Percentiles rank a stretch among this genome's conserved stretches.
Conservation (phyloP, 2,329 filamentous ascomycete species). For the Pezicula carpinea region DNA sequence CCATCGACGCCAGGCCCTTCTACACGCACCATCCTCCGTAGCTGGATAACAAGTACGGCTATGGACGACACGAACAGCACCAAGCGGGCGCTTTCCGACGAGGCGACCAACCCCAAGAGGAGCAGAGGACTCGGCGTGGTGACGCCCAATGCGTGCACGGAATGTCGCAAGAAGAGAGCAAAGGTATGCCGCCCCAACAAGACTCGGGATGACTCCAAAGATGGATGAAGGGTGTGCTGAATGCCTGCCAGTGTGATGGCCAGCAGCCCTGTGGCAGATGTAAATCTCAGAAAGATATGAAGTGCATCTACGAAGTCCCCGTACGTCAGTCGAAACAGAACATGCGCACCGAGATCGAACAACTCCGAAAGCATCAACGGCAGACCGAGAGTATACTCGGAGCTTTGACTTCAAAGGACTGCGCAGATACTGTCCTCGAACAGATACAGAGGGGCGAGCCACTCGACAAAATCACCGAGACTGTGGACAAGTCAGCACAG, state of each 20-base stretch:
- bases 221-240: background rate
- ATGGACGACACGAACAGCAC: background rate
- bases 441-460: conserved; percentile 49
- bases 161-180: conserved; percentile 14
- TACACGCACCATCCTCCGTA: too few relatives aligned
- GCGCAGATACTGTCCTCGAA: conserved; percentile 42
- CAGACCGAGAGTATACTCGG: conserved; percentile 51
- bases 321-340: conserved; percentile 61
- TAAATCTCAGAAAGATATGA: conserved; percentile 44
- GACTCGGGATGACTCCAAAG: background rate
- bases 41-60: too few relatives aligned
- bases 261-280: conserved; percentile 46
- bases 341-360: conserved; percentile 55
- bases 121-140: conserved; percentile 9
- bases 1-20: too few relatives aligned
- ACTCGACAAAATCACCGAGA: conserved; percentile 51
- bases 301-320: conserved; percentile 58
- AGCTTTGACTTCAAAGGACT: conserved; percentile 38
- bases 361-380: conserved; percentile 48
- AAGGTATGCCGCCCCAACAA: conserved; percentile 4
- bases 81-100: background rate
- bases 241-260: conserved; percentile 50
- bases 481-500: conserved; percentile 36
- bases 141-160: conserved; percentile 14
- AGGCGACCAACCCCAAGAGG: conserved; percentile 2